Base-by-base conservation (phyloP, 2,329 filamentous ascomycete species). In the Thielaviopsis populi region DNA sequence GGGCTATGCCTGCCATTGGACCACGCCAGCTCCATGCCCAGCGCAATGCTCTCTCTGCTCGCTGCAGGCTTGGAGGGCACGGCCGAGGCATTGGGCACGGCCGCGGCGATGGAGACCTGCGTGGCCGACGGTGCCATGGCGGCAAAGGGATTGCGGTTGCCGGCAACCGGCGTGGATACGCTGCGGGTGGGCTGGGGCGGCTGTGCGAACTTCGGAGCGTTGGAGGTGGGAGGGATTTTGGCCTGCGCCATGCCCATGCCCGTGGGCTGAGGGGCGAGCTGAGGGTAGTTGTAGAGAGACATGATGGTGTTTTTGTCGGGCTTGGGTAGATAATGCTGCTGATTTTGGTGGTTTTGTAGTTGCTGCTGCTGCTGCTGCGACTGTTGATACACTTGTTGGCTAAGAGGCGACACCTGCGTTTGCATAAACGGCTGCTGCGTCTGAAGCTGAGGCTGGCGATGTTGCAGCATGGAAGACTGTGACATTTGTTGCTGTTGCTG, bases 221-320 rank as follows among this genome's bases (percentile, higher is more conserved):
- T 22, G 73, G 8, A 13, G 27, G 43, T 43, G 19, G 60, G 43
- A n/a, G 54, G 42, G 5, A 63, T 63, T 46, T 59, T 59, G 7
- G 43, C 11, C 10, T 59, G 48, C 2, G 53, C 41, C 42, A 65
- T 63, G n/a, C 64, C 41, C 42, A 65, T 63, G n/a, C 64, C 64
- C 1, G 64, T 61, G 24, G 65, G 63, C 58, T 68, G 67, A 3
- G 67, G 64, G 3, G 65, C 67, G 33, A 68, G 62, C 59, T 65
- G 65, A 42, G 81, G 78, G 46, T 85, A 81, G 70, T 82, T 84
- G 73, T 89, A 92, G 11, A 94, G 74, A 5, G 88, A 86, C 72
- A 92, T 77, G 66, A 94, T 92, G 3, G 86, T 86, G 2, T 82
- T 83, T 67, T 88, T 91, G 69, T 90, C 83, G 37, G 84, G 79